Conservation (phyloP, 805 yeast genomes). For the Ogataea chonburiensis region DNA sequence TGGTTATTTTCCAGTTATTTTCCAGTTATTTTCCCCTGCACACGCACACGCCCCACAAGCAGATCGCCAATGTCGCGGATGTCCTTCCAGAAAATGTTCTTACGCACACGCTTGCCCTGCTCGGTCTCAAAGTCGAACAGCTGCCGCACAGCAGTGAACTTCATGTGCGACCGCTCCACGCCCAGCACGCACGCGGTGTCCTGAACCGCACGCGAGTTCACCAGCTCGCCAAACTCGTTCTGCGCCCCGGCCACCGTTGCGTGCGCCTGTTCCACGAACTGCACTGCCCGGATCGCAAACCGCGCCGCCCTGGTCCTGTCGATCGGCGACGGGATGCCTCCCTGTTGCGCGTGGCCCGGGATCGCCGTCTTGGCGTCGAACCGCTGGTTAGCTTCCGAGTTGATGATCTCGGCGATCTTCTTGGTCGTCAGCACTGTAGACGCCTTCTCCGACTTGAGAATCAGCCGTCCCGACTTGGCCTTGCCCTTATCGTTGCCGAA, state of each 20-base stretch:
- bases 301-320: conserved; percentile 76
- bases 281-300: conserved; percentile 66
- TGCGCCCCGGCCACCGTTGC: conserved; percentile 20
- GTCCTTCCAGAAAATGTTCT: conserved; percentile 77
- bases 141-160: conserved; percentile 68
- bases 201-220: conserved; percentile 28
- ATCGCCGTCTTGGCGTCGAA: conserved; percentile 78
- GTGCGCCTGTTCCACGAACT: conserved; percentile 54
- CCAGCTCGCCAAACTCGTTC: conserved; percentile 33
- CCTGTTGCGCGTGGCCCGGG: conserved; percentile 89
- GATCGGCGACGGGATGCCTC: conserved; percentile 72
- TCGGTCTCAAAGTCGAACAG: conserved; percentile 89
- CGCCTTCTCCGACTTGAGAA: conserved; percentile 66
- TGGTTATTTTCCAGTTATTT: too few species aligned
- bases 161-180: conserved; percentile 71
- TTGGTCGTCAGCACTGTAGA: conserved; percentile 67
- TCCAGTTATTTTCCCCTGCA: too few species aligned
- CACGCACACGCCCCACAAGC: conserved; percentile 66
- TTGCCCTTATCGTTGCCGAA: conserved; percentile 64
- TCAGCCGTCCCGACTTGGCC: conserved; percentile 65
- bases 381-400: conserved; percentile 59
- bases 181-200: conserved; percentile 82
- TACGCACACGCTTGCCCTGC: conserved; percentile 79
- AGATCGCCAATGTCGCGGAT: conserved; percentile 78
- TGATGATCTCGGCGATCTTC: conserved; percentile 67